A percentile compares a stretch with the other conserved stretches of the same genome.
These are phyloP conservation scores for Trichoderma endophyticum DNA, from an alignment of 2,329 filamentous ascomycete species.

Conservation along the genomic window DNA sequence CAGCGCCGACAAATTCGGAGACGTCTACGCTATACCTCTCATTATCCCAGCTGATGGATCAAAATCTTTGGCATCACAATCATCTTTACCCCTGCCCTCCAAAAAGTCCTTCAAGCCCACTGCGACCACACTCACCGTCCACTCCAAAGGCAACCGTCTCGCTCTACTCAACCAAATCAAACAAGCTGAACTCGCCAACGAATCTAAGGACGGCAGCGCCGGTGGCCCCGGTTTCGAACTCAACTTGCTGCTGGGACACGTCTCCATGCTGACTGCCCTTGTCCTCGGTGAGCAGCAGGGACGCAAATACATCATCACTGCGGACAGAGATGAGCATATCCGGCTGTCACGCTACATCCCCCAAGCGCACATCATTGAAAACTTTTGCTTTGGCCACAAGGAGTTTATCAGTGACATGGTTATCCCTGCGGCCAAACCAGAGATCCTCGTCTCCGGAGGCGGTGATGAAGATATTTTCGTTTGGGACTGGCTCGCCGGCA, in stretches of 20 bases:
- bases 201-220: slow-evolving; percentile 28
- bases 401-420: slow-evolving; percentile 79
- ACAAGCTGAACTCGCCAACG: slow-evolving; percentile 36
- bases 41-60: slow-evolving; percentile 22
- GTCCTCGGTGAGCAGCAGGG: slow-evolving; percentile 46
- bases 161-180: slow-evolving; percentile 59
- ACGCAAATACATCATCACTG: slow-evolving; percentile 52
- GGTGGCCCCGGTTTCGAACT: slow-evolving; percentile 62
- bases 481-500: slow-evolving; percentile 73
- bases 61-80: slow-evolving; percentile 19
- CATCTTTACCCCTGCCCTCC: slow-evolving; percentile 20
- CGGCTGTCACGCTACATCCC: slow-evolving; percentile 77
- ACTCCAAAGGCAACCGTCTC: slow-evolving; percentile 60
- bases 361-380: slow-evolving; percentile 84
- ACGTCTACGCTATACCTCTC: slow-evolving; percentile 86
- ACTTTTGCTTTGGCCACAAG: slow-evolving; percentile 82
- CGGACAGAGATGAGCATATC: slow-evolving; percentile 69
- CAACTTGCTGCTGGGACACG: slow-evolving; percentile 81
- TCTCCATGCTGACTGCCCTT: slow-evolving; percentile 87
- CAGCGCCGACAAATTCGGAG: slow-evolving; percentile 91
- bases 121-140: slow-evolving; percentile 59
- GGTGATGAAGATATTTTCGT: slow-evolving; percentile 75
- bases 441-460: slow-evolving; percentile 78
- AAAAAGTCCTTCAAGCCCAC: slow-evolving; percentile 42
- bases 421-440: slow-evolving; percentile 52